Evolutionary conservation across 495 filamentous ascomycete genomes (phyloP), one percentile per base, ranked within the genome.

Genomic region (Penicillium mononematosum): DNA sequence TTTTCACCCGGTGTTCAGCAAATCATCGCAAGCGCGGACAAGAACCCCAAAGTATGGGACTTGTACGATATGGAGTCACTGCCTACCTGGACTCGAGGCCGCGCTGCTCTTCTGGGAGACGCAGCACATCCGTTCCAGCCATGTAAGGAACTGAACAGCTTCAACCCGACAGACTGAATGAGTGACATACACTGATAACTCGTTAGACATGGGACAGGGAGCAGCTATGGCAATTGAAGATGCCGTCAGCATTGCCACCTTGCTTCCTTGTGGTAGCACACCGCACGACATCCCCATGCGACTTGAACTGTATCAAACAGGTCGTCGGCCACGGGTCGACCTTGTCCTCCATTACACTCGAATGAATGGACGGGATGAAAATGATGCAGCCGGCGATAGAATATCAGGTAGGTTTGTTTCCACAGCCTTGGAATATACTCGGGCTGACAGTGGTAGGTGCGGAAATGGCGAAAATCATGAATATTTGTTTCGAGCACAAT

Each of bases 81-180:
- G 8, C 73, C 76, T 0, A 77, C 71, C 1, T 87, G 80, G 78
- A 71, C 73, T 4, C 66, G 71, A 6, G 73, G 67, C 0, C 70
- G 67, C 36, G 60, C 83, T 10, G 80, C 75, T 5, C 63, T 87
- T 0, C 49, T 87, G 1, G 83, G 84, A 5, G 85, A 88, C 71
- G 77, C 84, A 1, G 83, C 82, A 29, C 84, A 87, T 68, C 83
- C 82, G 8, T 85, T 86, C 55, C 68, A 77, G 36, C 82, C 82
- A 42, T 68, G 66, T 69, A 50, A 55, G 62, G 2, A 45, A 27
- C n/a, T 16, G 42, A 25, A n/a, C 22, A 14, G n/a, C 6, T 27
- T 17, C n/a, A 9, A n/a, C 25, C 11, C 10, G 1, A 8, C 32
- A 29, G 3, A 14, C 19, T 19, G 2, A 4, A 16, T 45, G 7